These are phyloP conservation scores for Beta vulgaris DNA, from an alignment of 148 eudicot species.

Conservation along the genomic window DNA sequence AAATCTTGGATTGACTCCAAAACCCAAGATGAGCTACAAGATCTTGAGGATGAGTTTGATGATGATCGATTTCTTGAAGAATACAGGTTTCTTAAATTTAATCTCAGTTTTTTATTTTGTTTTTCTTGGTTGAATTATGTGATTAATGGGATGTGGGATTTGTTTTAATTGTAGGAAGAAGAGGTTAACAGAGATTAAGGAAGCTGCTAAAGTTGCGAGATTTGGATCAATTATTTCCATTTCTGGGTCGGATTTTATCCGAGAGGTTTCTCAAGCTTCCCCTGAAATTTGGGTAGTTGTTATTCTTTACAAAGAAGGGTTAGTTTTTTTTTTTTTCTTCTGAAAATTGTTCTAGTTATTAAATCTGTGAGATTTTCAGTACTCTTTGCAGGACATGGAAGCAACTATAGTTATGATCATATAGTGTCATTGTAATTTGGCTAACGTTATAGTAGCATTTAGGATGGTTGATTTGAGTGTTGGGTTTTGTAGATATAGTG, in stretches of 20 bases:
- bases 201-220: slow-evolving; percentile 61
- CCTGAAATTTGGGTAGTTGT: slow-evolving; percentile 91
- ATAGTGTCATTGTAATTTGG: too few species aligned
- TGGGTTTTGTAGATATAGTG: not conserved
- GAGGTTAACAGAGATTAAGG: slow-evolving; percentile 77
- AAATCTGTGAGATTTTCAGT: too few species aligned
- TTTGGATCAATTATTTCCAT: slow-evolving; percentile 78
- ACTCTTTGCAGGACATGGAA: too few species aligned
- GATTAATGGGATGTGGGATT: slow-evolving; percentile 4
- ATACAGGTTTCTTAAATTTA: slow-evolving; percentile 46
- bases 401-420: not conserved
- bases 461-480: not conserved
- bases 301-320: slow-evolving; percentile 89
- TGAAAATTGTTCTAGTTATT: not conserved
- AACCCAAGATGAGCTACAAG: slow-evolving; percentile 83
- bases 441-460: not conserved
- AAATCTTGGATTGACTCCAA: slow-evolving; percentile 68
- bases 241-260: slow-evolving; percentile 92
- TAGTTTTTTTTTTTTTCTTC: not conserved
- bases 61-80: slow-evolving; percentile 84
- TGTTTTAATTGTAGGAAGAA: slow-evolving; percentile 59
- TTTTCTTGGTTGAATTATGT: not conserved
- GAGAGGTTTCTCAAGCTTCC: slow-evolving; percentile 93
- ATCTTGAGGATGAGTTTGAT: slow-evolving; percentile 86
- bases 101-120: not conserved